phyloP scores from a whole-genome alignment of 306 rosid genomes.

The Calophaca sinica region DNA sequence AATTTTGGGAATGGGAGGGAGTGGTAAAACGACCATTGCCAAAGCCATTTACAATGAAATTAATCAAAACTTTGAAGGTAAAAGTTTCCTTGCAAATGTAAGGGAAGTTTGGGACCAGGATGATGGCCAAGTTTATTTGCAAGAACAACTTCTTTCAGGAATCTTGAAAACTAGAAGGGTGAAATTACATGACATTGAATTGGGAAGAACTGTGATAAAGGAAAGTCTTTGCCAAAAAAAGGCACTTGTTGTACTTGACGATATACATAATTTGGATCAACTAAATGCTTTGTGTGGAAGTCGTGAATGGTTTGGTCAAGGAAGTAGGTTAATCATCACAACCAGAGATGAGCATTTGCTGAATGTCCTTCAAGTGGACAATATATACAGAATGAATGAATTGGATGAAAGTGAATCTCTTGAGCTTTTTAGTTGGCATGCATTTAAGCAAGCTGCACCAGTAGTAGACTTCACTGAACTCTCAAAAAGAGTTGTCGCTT shows the following conservation, averaged over 20 bases:
- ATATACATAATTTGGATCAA: background rate
- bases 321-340: conserved; percentile 8
- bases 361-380: background rate
- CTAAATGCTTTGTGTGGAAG: background rate
- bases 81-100: background rate
- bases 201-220: background rate
- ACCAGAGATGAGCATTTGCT: background rate
- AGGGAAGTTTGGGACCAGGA: background rate
- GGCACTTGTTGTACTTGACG: background rate
- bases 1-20: background rate
- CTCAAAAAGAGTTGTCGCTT: background rate
- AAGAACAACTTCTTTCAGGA: background rate
- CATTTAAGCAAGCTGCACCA: conserved; percentile 1
- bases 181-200: background rate
- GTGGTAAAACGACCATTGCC: too few species aligned
- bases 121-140: background rate
- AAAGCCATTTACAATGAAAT: too few species aligned
- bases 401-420: background rate
- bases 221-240: background rate
- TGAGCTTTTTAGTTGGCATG: background rate
- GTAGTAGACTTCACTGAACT: background rate
- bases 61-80: background rate
- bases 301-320: background rate
- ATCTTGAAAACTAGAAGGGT: background rate
- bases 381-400: background rate